Conservation (phyloP, 306 rosid genomes). For the Dalbergia cochinchinensis region DNA sequence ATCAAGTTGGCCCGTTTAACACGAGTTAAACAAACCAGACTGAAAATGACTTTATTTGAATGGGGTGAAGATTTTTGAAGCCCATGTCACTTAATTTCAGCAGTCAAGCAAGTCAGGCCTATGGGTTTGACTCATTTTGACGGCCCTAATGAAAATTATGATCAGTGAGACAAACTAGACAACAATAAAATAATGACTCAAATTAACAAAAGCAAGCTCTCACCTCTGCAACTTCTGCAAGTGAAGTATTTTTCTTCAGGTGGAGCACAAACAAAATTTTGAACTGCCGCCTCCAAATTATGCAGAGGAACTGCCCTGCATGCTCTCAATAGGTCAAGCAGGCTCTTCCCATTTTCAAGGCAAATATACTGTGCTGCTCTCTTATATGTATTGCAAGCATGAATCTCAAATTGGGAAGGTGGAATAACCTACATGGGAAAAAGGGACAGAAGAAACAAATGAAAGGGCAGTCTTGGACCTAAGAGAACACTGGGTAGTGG, state of each 20-base stretch:
- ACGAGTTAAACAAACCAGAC: too few species aligned
- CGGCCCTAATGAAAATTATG: background rate
- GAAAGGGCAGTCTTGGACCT: conserved; percentile 27
- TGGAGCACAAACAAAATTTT: conserved; percentile 67
- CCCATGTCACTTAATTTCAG: background rate
- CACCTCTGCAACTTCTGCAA: conserved; percentile 89
- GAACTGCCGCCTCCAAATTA: conserved; percentile 81
- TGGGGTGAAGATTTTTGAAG: background rate
- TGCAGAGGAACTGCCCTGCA: conserved; percentile 84
- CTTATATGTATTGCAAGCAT: conserved; percentile 88
- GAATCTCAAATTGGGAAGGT: conserved; percentile 97
- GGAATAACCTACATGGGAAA: conserved; percentile 71
- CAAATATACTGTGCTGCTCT: conserved; percentile 98
- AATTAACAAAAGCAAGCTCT: conserved; percentile 41
- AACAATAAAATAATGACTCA: conserved; percentile 21
- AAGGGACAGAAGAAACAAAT: conserved; percentile 41
- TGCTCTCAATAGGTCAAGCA: conserved; percentile 83
- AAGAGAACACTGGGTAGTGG: conserved; percentile 41
- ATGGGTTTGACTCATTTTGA: background rate
- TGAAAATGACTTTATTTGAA: too few species aligned
- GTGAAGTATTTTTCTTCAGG: conserved; percentile 78
- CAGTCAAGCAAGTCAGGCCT: background rate
- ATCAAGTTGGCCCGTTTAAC: too few species aligned
- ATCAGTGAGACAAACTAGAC: conserved; percentile 37
- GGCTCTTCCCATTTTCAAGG: conserved; percentile 92